Evolutionary conservation across 805 yeast genomes (phyloP).

Genomic region (Sugiyamaella marilandica): DNA sequence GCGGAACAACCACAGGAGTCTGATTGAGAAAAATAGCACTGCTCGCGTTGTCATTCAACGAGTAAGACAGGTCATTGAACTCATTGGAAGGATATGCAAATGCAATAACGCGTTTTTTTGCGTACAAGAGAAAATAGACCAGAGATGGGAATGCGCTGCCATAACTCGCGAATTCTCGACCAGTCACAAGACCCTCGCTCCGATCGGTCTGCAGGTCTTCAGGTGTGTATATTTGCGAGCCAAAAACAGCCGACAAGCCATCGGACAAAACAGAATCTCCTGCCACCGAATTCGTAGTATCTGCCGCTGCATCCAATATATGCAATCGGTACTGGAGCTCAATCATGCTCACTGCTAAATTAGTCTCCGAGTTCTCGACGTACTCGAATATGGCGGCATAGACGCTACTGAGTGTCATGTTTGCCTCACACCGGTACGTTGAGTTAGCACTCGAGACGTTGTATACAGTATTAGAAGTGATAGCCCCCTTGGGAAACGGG

Average conservation of each 20-base stretch:
- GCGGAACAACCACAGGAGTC: background rate
- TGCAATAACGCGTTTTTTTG: constrained; percentile 5
- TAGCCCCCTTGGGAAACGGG: constrained; percentile 5
- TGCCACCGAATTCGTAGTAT: background rate
- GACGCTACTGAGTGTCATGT: constrained; percentile 18
- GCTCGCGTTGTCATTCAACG: background rate
- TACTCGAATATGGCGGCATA: constrained; percentile 31
- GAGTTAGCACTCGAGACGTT: background rate
- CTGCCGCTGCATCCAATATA: constrained; percentile 4
- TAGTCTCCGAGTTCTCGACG: constrained; percentile 41
- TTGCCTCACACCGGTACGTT: constrained; percentile 15
- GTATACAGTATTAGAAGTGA: background rate
- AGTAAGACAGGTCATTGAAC: background rate
- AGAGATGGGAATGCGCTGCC: background rate
- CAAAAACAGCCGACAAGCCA: background rate
- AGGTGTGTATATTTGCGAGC: constrained; percentile 20
- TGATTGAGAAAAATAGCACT: background rate
- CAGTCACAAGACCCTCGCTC: background rate
- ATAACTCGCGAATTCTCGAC: background rate
- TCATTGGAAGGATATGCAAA: background rate
- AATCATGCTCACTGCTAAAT: constrained; percentile 39
- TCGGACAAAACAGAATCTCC: constrained; percentile 7
- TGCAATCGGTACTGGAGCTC: constrained; percentile 39
- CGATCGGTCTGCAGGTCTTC: constrained; percentile 12
- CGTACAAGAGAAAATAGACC: constrained; percentile 2